These are phyloP conservation scores for Naegleria lovaniensis DNA, from an alignment of 208 protist genomes.

Conservation along the genomic window DNA sequence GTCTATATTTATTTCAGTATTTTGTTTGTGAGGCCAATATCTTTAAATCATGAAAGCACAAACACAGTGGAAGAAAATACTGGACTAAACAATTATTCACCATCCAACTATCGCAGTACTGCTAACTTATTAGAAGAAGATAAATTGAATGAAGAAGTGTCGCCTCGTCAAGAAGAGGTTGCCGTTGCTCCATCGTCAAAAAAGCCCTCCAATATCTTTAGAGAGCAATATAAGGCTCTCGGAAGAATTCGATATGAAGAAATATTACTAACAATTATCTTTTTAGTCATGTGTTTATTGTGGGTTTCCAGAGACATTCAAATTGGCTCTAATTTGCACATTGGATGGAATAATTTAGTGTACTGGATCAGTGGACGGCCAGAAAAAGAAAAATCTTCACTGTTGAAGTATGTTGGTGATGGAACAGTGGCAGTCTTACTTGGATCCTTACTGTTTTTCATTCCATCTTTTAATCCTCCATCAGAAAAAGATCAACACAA, in stretches of 20 bases:
- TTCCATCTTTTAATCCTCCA: neutral
- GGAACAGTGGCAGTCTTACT: constrained; percentile 7
- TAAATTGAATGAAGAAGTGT: neutral
- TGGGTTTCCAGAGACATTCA: neutral
- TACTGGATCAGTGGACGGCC: neutral
- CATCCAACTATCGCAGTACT: neutral
- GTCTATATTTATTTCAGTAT: neutral
- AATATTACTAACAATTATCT: neutral
- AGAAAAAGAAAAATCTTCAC: no score
- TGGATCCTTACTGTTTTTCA: neutral
- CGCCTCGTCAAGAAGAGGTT: neutral
- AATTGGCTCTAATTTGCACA: neutral
- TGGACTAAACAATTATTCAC: neutral
- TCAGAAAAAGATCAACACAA: neutral
- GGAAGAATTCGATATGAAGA: neutral
- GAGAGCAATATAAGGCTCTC: neutral
- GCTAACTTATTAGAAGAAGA: neutral
- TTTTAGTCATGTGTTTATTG: neutral
- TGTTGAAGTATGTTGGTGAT: neutral
- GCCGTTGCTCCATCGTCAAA: neutral
- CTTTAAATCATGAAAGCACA: neutral
- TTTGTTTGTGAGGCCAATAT: neutral
- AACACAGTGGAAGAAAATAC: neutral
- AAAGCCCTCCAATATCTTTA: neutral
- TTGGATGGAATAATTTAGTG: neutral